These are phyloP conservation scores for Zasmidium citrigriseum DNA, from an alignment of 2,329 filamentous ascomycete species.

Conservation along the genomic window DNA sequence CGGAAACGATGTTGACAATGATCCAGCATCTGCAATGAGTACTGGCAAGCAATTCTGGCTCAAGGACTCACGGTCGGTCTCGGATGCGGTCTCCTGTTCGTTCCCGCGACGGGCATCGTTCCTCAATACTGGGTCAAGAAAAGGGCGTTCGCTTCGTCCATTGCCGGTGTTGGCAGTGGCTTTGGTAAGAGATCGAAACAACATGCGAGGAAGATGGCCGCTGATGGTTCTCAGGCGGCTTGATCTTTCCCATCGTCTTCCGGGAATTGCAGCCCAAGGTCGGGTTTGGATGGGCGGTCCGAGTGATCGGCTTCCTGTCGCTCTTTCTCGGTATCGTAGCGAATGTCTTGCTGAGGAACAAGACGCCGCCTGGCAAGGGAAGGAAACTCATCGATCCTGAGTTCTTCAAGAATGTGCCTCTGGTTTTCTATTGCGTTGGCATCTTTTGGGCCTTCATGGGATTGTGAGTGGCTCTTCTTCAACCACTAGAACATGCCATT, in stretches of 20 bases:
- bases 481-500: too few species aligned
- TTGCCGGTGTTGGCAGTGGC: conserved; percentile 8
- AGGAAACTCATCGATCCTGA: conserved; percentile 35
- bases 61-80: conserved; percentile 11
- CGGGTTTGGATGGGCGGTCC: conserved; percentile 56
- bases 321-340: conserved; percentile 13
- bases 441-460: conserved; percentile 46
- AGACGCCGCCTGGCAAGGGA: conserved; percentile 37
- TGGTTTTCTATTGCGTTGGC: conserved; percentile 45
- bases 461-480: not conserved
- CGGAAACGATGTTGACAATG: not conserved
- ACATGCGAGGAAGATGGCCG: conserved; percentile 23
- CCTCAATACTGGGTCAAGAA: conserved; percentile 9
- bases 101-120: conserved; percentile 31
- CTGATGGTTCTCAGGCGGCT: conserved; percentile 17
- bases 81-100: conserved; percentile 10
- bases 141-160: conserved; percentile 1
- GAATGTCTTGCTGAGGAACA: not conserved
- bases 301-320: conserved; percentile 51
- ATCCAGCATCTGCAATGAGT: conserved; percentile 6
- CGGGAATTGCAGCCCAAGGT: conserved; percentile 52
- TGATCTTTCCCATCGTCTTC: conserved; percentile 56
- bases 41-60: conserved; percentile 14
- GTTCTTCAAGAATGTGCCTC: conserved; percentile 46
- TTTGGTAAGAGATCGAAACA: conserved; percentile 1